These are phyloP conservation scores for Trichoderma gamsii DNA, from an alignment of 495 filamentous ascomycete genomes.

Conservation along the genomic window DNA sequence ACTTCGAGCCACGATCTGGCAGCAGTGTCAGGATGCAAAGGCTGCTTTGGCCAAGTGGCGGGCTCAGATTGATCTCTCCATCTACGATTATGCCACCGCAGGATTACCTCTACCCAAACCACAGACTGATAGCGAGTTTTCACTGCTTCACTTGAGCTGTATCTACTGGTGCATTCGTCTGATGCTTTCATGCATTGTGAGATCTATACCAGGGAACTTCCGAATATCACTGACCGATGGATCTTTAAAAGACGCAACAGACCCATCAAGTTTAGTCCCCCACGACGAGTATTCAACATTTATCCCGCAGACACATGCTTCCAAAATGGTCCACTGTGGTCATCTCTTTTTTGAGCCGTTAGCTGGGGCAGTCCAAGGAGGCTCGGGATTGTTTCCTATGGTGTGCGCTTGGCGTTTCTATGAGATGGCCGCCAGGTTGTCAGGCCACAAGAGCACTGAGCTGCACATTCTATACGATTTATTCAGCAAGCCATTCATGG, in stretches of 20 bases:
- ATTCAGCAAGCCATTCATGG: not conserved
- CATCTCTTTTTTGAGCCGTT: conserved; percentile 3
- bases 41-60: not conserved
- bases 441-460: not conserved
- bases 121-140: not conserved
- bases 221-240: not conserved
- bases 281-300: not conserved
- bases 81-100: not conserved
- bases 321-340: not conserved
- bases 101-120: not conserved
- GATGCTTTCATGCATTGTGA: not conserved
- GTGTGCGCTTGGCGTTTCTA: conserved; percentile 3
- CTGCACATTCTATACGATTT: not conserved
- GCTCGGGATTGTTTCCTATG: not conserved
- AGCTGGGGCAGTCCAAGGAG: not conserved
- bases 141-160: conserved; percentile 2
- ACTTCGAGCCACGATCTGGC: not conserved
- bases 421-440: not conserved
- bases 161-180: not conserved
- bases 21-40: not conserved
- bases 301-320: not conserved
- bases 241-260: not conserved
- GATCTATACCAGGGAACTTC: not conserved
- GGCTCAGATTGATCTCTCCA: not conserved
- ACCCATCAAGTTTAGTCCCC: not conserved